A percentile compares a stretch with the other conserved stretches of the same genome.
Evolutionary conservation across 202 grass and related monocot genomes (phyloP).

Genomic region (Setaria viridis): DNA sequence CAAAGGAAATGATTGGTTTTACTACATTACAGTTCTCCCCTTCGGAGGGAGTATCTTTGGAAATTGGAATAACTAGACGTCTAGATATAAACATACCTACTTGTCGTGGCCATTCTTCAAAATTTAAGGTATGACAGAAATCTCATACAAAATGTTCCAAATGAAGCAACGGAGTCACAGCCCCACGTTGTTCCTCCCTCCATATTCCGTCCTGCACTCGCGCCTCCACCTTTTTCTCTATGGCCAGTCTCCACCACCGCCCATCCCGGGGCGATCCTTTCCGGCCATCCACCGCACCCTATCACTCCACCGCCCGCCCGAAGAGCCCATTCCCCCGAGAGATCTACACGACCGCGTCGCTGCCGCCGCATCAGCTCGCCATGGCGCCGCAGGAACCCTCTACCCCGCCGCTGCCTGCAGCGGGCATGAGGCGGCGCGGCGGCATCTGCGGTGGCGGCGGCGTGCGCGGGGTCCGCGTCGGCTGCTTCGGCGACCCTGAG

Average conservation of each 20-base stretch:
- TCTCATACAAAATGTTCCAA: background rate
- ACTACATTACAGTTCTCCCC: too few species aligned
- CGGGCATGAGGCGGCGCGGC: background rate
- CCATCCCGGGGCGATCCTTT: slow-evolving; percentile 19
- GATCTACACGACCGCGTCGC: slow-evolving; percentile 9
- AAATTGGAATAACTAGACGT: too few species aligned
- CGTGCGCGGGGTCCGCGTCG: slow-evolving; percentile 1
- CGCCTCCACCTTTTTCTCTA: slow-evolving; percentile 34
- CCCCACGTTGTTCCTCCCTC: background rate
- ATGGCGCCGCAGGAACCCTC: slow-evolving; percentile 45
- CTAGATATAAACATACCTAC: too few species aligned
- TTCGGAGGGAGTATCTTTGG: too few species aligned
- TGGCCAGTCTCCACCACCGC: slow-evolving; percentile 49
- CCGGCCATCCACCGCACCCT: background rate
- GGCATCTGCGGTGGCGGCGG: background rate
- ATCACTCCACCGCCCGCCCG: background rate
- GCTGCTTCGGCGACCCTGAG: slow-evolving; percentile 73
- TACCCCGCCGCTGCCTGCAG: slow-evolving; percentile 8
- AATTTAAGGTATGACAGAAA: too few species aligned
- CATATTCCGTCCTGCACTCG: background rate
- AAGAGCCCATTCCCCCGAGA: background rate
- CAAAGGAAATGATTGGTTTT: too few species aligned
- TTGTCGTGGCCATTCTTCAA: too few species aligned
- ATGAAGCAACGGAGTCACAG: background rate
- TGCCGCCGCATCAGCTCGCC: slow-evolving; percentile 1